Conservation (phyloP, 257 asterid genomes). For the Avicennia marina region DNA sequence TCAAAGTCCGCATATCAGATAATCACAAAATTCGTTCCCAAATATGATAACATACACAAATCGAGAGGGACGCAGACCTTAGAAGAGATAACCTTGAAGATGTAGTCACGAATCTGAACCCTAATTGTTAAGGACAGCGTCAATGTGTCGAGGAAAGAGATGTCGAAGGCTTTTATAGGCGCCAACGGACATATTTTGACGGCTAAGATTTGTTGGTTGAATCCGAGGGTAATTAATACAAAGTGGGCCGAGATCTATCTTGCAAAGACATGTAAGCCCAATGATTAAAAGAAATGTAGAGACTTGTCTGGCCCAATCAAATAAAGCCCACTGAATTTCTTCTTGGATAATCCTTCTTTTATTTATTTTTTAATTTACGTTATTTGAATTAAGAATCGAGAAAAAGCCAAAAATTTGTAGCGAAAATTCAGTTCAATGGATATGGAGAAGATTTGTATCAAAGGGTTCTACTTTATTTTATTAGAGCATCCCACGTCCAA, state of each 20-base stretch:
- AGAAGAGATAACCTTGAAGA: slow-evolving; percentile 19
- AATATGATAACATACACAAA: neutral
- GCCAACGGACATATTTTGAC: slow-evolving; percentile 21
- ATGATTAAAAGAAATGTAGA: no score
- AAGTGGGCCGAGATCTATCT: neutral
- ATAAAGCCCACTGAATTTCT: no score
- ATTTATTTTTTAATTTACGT: no score
- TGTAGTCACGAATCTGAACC: slow-evolving; percentile 27
- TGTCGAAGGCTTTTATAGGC: slow-evolving; percentile 19
- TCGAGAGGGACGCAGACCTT: neutral
- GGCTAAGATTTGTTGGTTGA: slow-evolving; percentile 23
- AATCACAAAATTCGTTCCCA: no score
- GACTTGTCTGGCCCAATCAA: neutral
- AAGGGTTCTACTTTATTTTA: no score
- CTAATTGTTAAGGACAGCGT: slow-evolving; percentile 15
- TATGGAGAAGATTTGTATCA: no score
- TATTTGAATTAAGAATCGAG: no score
- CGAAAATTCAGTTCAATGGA: no score
- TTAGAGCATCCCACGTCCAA: no score
- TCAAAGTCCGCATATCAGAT: neutral
- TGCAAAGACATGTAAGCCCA: no score
- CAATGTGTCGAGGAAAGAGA: neutral
- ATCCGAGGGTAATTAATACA: slow-evolving; percentile 18
- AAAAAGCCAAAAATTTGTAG: no score
- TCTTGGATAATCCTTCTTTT: no score